Conservation (phyloP, 805 yeast genomes). For the Ogataea kodamae region DNA sequence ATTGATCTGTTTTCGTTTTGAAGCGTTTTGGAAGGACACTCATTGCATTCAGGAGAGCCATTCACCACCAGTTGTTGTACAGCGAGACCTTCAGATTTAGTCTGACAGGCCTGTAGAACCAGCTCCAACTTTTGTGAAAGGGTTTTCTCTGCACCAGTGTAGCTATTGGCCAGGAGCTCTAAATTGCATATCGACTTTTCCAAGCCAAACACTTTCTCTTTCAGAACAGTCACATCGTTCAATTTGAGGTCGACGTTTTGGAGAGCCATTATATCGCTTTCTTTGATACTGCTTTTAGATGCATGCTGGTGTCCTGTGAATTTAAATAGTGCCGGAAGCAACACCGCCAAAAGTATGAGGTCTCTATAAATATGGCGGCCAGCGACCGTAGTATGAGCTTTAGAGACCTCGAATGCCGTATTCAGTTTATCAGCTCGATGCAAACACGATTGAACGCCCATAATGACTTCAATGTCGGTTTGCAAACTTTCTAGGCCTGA, state of each 20-base stretch:
- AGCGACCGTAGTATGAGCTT: neutral
- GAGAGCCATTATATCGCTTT: neutral
- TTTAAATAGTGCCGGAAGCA: neutral
- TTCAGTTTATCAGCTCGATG: conserved; percentile 16
- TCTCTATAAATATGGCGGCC: conserved; percentile 2
- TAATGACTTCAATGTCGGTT: conserved; percentile 10
- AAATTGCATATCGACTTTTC: conserved; percentile 19
- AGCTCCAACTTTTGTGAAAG: conserved; percentile 6
- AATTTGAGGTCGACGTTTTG: conserved; percentile 2
- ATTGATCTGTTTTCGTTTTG: conserved; percentile 12
- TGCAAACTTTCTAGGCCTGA: conserved; percentile 5
- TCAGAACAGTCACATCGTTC: conserved; percentile 14
- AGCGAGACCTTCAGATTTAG: neutral
- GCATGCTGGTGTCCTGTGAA: neutral
- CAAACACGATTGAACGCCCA: conserved; percentile 19
- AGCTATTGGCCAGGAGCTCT: conserved; percentile 15
- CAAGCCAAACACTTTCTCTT: conserved; percentile 17
- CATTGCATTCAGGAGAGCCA: neutral
- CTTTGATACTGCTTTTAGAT: neutral
- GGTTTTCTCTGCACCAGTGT: conserved; percentile 6
- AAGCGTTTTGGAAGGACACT: too few relatives aligned
- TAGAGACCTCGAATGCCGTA: conserved; percentile 4
- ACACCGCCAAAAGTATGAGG: conserved; percentile 1
- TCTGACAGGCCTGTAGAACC: conserved; percentile 5
- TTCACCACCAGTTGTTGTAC: neutral